Base-by-base conservation (phyloP, 2,329 filamentous ascomycete species). In the Fusarium citri region DNA sequence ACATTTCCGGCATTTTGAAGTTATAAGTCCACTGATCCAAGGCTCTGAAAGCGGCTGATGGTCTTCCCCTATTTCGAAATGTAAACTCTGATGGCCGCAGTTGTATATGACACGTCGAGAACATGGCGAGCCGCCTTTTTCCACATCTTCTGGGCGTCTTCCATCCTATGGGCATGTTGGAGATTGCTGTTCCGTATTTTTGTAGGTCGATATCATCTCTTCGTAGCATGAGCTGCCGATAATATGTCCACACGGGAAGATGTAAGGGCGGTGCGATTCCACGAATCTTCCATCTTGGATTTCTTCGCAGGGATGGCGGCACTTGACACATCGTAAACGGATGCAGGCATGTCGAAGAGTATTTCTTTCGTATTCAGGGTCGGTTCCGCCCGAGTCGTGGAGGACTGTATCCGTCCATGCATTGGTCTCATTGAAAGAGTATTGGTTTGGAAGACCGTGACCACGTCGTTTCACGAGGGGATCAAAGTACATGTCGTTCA, bases 181-280 rank as follows among this genome's bases (percentile, higher is more conserved):
- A 8, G 66, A 43, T 37, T n/a, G 7, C 3, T 16, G 34, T 12
- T 12, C 16, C 5, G 30, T 34, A 2, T 20, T 12, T 5, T 15
- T 30, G 57, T 54, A 66, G 6, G 15, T 6, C 18, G 11, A 23
- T 28, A 49, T 15, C 14, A 72, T 42, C 8, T 22, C 14, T 8
- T 25, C 7, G 30, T 73, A 73, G 40, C 72, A 74, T 3, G 51
- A 43, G 23, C 49, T 41, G 5, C 66, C 68, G 34, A 74, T 68
- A 15, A 74, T 65, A 41, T 74, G 72, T 4, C 72, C 72, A 22
- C 72, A 74, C 2, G 72, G 68, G 23, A 74, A 62, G 10, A 61
- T 20, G 5, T 62, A 45, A 22, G 58, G 47, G 20, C 22, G 12
- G 41, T 64, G 60, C n/a, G 8, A 18, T 6, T 47, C 4, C 18